Evolutionary conservation across 192 early-diverging fungal species (phyloP).

Genomic region (Podila verticillata): DNA sequence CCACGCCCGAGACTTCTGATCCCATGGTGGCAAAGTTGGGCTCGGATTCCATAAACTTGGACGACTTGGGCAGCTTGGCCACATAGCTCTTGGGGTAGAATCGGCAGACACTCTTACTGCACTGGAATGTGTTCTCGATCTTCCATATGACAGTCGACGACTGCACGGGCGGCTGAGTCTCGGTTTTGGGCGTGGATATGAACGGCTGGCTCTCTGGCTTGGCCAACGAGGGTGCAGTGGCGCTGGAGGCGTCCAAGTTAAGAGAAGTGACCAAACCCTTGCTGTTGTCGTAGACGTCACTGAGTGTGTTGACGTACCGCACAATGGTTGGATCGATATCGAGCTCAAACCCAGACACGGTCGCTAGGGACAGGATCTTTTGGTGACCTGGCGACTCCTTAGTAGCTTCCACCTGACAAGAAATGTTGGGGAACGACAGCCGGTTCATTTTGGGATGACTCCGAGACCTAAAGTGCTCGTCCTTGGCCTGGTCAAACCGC

Average conservation of each 20-base stretch:
- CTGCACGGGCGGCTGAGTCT: neutral
- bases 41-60: constrained; percentile 41
- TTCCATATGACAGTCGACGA: constrained; percentile 54
- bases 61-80: constrained; percentile 44
- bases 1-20: constrained; percentile 51
- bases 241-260: constrained; percentile 46
- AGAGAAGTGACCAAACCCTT: constrained; percentile 65
- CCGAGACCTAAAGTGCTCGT: constrained; percentile 63
- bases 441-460: constrained; percentile 65
- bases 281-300: constrained; percentile 69
- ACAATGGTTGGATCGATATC: constrained; percentile 75
- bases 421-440: constrained; percentile 61
- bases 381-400: constrained; percentile 51
- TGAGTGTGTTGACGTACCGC: constrained; percentile 70
- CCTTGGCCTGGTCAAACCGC: constrained; percentile 66
- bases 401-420: constrained; percentile 57
- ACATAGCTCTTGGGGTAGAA: constrained; percentile 64
- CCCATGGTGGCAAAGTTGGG: constrained; percentile 37
- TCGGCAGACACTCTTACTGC: constrained; percentile 56
- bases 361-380: constrained; percentile 60
- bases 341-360: constrained; percentile 77
- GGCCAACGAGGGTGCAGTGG: constrained; percentile 2
- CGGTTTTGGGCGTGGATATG: constrained; percentile 8
- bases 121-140: constrained; percentile 59
- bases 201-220: constrained; percentile 3